These are phyloP conservation scores for Termitomyces bulborhizus DNA, from an alignment of 768 basidiomycete genomes.

Conservation along the genomic window DNA sequence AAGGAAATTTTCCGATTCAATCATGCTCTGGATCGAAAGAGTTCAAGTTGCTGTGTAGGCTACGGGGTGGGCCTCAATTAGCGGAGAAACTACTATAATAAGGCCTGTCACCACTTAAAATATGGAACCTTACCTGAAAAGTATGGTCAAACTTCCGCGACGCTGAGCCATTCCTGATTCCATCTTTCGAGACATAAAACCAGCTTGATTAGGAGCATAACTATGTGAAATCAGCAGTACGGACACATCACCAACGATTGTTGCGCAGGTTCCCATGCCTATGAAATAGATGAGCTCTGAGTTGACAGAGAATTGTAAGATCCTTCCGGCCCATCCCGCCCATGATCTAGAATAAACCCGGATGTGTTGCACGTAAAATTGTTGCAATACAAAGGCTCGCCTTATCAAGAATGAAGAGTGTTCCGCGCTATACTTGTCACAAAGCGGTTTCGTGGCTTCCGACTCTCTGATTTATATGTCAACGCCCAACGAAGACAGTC, in stretches of 20 bases:
- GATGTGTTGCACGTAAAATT: neutral
- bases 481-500: neutral
- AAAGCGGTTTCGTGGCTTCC: slow-evolving; percentile 71
- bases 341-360: slow-evolving; percentile 48
- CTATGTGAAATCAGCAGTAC: slow-evolving; percentile 26
- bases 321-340: slow-evolving; percentile 82
- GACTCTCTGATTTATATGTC: neutral
- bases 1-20: slow-evolving; percentile 65
- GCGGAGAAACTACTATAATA: too few species aligned
- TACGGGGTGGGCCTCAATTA: slow-evolving; percentile 32
- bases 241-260: neutral
- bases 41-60: slow-evolving; percentile 59
- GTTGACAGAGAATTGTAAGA: neutral
- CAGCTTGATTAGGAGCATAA: slow-evolving; percentile 77
- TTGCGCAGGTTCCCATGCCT: slow-evolving; percentile 72
- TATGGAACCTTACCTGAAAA: slow-evolving; percentile 49
- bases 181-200: slow-evolving; percentile 68
- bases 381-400: slow-evolving; percentile 23
- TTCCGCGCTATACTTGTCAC: slow-evolving; percentile 70
- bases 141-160: slow-evolving; percentile 84
- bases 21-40: slow-evolving; percentile 74
- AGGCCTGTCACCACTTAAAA: too few species aligned
- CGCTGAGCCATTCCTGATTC: slow-evolving; percentile 59
- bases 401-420: slow-evolving; percentile 83
- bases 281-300: neutral